phyloP scores from a whole-genome alignment of 2,329 filamentous ascomycete species.

The Helminthosporium solani region DNA sequence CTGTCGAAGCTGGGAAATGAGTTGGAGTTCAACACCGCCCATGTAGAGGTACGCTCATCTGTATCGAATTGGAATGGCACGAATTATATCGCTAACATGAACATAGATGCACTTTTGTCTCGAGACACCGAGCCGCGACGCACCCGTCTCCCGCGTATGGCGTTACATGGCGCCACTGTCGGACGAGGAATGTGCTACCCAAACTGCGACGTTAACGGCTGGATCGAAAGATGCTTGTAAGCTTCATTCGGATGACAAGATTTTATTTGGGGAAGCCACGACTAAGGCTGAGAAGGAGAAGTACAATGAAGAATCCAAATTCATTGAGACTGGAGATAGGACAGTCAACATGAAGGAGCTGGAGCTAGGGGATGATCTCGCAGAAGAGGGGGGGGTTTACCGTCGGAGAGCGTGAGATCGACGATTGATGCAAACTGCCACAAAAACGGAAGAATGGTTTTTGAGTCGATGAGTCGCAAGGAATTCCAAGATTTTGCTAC shows the following conservation, averaged over 20 bases:
- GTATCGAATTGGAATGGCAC: not conserved
- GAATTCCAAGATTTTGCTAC: too few species aligned
- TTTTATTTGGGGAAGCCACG: conserved; percentile 1
- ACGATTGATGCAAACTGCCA: not conserved
- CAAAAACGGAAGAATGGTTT: not conserved
- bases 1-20: not conserved
- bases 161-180: conserved; percentile 8
- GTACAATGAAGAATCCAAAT: not conserved
- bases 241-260: conserved; percentile 11
- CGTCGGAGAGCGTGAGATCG: not conserved
- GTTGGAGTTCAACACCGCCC: not conserved
- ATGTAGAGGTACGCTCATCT: conserved; percentile 1
- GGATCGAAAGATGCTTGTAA: conserved; percentile 11
- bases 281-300: not conserved
- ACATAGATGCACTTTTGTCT: conserved; percentile 26
- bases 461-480: not conserved
- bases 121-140: conserved; percentile 13
- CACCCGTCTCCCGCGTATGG: conserved; percentile 19
- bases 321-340: not conserved
- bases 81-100: not conserved
- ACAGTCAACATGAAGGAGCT: not conserved
- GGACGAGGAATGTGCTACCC: conserved; percentile 9
- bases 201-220: conserved; percentile 10
- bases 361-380: conserved; percentile 8
- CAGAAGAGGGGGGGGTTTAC: conserved; percentile 6